A percentile compares a stretch with the other conserved stretches of the same genome.
Conservation (phyloP, 805 yeast species). For the Hemisphaericaspora nanyangensis region DNA sequence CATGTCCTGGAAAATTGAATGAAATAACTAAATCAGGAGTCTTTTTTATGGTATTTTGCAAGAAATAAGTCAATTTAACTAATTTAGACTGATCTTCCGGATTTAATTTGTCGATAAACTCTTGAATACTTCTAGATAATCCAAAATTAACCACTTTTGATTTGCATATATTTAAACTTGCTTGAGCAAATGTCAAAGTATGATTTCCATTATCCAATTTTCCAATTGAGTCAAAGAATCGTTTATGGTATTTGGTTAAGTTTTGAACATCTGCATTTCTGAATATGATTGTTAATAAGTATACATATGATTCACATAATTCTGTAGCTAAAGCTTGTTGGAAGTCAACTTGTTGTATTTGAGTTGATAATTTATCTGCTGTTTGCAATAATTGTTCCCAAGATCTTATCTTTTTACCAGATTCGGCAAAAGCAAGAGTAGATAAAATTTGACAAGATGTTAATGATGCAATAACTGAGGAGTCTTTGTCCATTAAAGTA, state of each 20-base stretch:
- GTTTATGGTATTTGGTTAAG: slow-evolving; percentile 45
- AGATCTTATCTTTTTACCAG: slow-evolving; percentile 57
- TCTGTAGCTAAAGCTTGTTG: slow-evolving; percentile 7
- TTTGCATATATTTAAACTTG: slow-evolving; percentile 37
- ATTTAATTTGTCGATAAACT: slow-evolving; percentile 37
- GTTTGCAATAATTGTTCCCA: slow-evolving; percentile 41
- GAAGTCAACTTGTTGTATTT: slow-evolving; percentile 10
- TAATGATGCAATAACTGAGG: slow-evolving; percentile 1
- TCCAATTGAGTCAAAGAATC: slow-evolving; percentile 38
- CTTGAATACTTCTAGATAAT: slow-evolving; percentile 40
- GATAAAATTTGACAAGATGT: slow-evolving; percentile 7
- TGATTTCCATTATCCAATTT: slow-evolving; percentile 23
- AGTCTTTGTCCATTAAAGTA: slow-evolving; percentile 9
- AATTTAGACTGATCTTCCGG: slow-evolving; percentile 10
- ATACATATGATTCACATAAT: slow-evolving; percentile 31
- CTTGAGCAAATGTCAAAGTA: slow-evolving; percentile 46
- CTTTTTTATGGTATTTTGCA: slow-evolving; percentile 3
- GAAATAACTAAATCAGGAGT: no score
- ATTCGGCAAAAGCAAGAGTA: slow-evolving; percentile 56
- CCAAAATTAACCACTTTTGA: slow-evolving; percentile 48
- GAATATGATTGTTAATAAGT: slow-evolving; percentile 45
- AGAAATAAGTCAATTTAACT: slow-evolving; percentile 25
- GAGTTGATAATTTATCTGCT: slow-evolving; percentile 14
- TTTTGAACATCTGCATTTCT: slow-evolving; percentile 51
- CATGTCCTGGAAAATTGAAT: not conserved